Evolutionary conservation across 2,329 filamentous ascomycete species (phyloP), one percentile per base, ranked within the genome.

Genomic region (Pseudogymnoascus verrucosus): DNA sequence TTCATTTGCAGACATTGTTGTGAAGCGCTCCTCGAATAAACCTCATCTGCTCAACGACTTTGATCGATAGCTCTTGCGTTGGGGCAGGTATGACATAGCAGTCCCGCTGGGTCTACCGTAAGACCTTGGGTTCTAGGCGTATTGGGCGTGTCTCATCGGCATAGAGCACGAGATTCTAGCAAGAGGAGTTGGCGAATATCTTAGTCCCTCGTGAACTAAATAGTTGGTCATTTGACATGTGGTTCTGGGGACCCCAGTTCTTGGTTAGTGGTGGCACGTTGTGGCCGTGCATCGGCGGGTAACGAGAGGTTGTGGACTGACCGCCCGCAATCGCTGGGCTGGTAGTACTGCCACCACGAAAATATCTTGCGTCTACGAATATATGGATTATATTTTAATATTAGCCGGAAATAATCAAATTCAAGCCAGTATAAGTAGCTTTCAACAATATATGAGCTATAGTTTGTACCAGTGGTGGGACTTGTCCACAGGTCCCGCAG

Each of bases 11-110:
- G 51, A 57, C 51, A 57, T 57, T 57, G 51, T 57, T 57, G 51
- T 57, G 6, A 57, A 34, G 51, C 47, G 28, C 28, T 34, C n/a
- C 2, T 16, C n/a, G 10, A 34, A 34, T 57, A 57, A 57, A 34
- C 51, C 51, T 57, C 51, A 57, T 21, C 10, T 34, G 28, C 51
- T 57, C 51, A 57, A n/a, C 51, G 28, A 34, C 19, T 57, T 57
- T 34, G 51, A 34, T 57, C 28, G 51, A 21, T 57, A 5, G 51
- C 51, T 21, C 28, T 34, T 57, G 4, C n/a, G 51, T 57, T 57
- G 51, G 51, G 51, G 51, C 51, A 34, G 51, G 51, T 57, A 57
- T 57, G 51, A 57, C 51, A 57, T 57, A 57, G 51, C 51, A 57
- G 28, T 8, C 28, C n/a, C n/a, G 28, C 31, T 34, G 28, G 51